Evolutionary conservation across 345 rosid species (phyloP).

Genomic region (Eucalyptus grandis): DNA sequence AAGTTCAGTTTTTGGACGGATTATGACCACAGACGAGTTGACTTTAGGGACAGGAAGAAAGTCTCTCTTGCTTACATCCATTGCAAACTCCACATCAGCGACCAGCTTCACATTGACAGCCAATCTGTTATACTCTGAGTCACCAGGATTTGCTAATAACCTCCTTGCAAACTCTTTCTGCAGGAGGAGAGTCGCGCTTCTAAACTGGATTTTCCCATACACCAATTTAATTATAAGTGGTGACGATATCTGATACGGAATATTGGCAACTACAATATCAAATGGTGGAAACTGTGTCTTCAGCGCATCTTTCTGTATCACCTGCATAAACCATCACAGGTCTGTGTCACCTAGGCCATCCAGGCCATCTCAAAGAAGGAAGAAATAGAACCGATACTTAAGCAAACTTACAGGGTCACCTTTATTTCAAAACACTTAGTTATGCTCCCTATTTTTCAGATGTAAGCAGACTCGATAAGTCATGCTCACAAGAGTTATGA

Average conservation of each 20-base stretch:
- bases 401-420: not conserved
- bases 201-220: slow-evolving; percentile 40
- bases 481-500: not conserved
- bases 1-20: slow-evolving; percentile 57
- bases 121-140: slow-evolving; percentile 70
- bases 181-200: slow-evolving; percentile 74
- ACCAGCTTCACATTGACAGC: slow-evolving; percentile 80
- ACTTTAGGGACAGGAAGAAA: slow-evolving; percentile 84
- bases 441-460: not conserved
- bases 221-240: slow-evolving; percentile 76
- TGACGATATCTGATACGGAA: slow-evolving; percentile 80
- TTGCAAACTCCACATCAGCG: slow-evolving; percentile 65
- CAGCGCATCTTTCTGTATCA: slow-evolving; percentile 66
- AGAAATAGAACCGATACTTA: not conserved
- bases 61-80: slow-evolving; percentile 93
- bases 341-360: not conserved
- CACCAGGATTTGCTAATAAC: slow-evolving; percentile 75
- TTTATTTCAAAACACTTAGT: not conserved
- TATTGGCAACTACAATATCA: slow-evolving; percentile 76
- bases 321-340: slow-evolving; percentile 14
- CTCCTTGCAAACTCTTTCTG: slow-evolving; percentile 89
- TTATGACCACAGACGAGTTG: slow-evolving; percentile 71
- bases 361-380: not conserved
- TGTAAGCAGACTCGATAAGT: not conserved
- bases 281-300: slow-evolving; percentile 63